phyloP scores from a whole-genome alignment of 495 filamentous ascomycete species.

The Aspergillus hancockii region DNA sequence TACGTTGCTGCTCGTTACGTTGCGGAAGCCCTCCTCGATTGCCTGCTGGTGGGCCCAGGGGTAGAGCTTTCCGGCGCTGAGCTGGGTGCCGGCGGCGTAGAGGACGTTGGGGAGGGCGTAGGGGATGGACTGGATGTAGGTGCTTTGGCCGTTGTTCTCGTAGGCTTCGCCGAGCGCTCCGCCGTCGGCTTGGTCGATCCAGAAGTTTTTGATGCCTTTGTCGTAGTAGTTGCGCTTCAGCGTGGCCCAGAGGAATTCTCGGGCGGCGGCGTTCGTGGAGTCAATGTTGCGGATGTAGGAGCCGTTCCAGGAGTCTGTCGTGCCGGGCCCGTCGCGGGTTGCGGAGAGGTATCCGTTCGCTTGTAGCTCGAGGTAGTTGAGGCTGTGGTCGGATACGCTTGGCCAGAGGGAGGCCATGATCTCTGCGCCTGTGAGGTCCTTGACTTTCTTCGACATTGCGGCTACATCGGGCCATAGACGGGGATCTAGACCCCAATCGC shows the following conservation, averaged over 20 bases:
- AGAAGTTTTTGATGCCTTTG: constrained; percentile 56
- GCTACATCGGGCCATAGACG: constrained; percentile 27
- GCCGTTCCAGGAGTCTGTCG: constrained; percentile 33
- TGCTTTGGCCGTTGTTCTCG: constrained; percentile 33
- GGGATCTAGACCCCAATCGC: constrained; percentile 36
- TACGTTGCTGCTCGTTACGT: constrained; percentile 21
- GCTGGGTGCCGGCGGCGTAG: constrained; percentile 29
- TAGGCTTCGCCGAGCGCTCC: constrained; percentile 32
- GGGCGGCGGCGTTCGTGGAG: constrained; percentile 41
- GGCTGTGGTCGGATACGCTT: constrained; percentile 29
- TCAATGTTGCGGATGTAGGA: constrained; percentile 36
- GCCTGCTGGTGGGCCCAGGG: constrained; percentile 35
- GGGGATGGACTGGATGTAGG: constrained; percentile 29
- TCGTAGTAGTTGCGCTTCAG: constrained; percentile 55
- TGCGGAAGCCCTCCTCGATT: constrained; percentile 32
- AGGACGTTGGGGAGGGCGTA: constrained; percentile 29
- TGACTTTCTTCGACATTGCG: constrained; percentile 27
- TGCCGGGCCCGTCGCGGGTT: constrained; percentile 30
- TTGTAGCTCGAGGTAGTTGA: constrained; percentile 32
- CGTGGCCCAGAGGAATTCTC: constrained; percentile 52
- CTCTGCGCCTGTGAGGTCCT: constrained; percentile 30
- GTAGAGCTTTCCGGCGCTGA: constrained; percentile 31
- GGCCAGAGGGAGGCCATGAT: constrained; percentile 40
- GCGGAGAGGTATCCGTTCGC: constrained; percentile 29
- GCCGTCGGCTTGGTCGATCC: constrained; percentile 38